Conservation (phyloP, 2,329 filamentous ascomycete species). For the Pleurostoma richardsiae region DNA sequence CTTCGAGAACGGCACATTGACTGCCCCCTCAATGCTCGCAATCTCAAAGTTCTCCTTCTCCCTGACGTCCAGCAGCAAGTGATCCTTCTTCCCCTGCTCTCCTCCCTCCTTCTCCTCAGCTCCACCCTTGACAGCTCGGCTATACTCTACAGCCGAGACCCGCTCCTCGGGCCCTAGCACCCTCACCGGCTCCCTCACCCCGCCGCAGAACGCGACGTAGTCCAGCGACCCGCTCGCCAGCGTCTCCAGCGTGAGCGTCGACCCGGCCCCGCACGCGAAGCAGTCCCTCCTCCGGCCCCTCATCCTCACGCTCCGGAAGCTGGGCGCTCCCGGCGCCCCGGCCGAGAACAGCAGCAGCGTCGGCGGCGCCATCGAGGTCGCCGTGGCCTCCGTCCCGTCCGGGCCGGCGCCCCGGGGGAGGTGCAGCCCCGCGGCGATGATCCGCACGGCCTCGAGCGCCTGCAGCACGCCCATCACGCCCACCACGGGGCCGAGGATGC, state of each 20-base stretch:
- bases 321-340: conserved; percentile 16
- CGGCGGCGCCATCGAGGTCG: conserved; percentile 14
- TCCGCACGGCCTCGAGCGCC: conserved; percentile 80
- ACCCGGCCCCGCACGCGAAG: conserved; percentile 65
- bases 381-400: conserved; percentile 3
- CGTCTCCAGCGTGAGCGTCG: conserved; percentile 57
- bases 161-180: conserved; percentile 61
- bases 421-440: conserved; percentile 49
- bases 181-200: conserved; percentile 40
- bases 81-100: conserved; percentile 17
- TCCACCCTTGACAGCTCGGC: conserved; percentile 14
- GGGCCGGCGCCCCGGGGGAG: background rate
- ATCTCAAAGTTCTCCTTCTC: conserved; percentile 82
- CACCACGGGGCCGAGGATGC: conserved; percentile 87
- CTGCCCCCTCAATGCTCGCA: conserved; percentile 66
- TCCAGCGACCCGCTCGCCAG: conserved; percentile 65
- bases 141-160: conserved; percentile 60
- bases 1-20: conserved; percentile 68
- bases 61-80: conserved; percentile 74
- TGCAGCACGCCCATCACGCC: conserved; percentile 91
- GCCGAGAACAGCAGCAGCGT: conserved; percentile 44
- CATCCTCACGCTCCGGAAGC: conserved; percentile 72
- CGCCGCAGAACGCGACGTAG: conserved; percentile 83
- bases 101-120: conserved; percentile 2
- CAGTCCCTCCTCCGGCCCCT: conserved; percentile 66